Conservation (phyloP, 495 filamentous ascomycete genomes). For the Chlorociboria aeruginascens region DNA sequence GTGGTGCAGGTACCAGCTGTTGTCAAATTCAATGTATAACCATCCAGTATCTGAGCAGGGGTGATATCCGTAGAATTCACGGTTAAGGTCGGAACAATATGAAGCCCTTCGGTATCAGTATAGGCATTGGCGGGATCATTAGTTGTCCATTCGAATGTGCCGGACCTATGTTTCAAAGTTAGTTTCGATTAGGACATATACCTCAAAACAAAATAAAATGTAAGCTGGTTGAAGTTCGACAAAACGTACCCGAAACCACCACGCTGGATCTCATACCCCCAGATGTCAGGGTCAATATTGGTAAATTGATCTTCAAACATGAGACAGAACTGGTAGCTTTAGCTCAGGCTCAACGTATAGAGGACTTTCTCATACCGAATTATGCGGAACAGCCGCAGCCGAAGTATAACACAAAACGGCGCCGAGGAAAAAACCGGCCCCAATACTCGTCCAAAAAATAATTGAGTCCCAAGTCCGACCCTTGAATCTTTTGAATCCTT, state of each 20-base stretch:
- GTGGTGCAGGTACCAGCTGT: conserved; percentile 25
- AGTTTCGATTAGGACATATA: no score
- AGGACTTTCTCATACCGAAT: no score
- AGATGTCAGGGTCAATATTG: conserved; percentile 2
- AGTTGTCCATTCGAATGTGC: conserved; percentile 31
- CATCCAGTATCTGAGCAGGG: neutral
- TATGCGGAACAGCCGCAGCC: no score
- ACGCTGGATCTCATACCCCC: conserved; percentile 24
- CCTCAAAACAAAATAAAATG: neutral
- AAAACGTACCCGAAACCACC: conserved; percentile 22
- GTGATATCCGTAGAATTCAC: conserved; percentile 22
- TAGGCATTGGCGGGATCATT: conserved; percentile 27
- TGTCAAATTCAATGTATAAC: conserved; percentile 11
- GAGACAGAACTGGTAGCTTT: no score
- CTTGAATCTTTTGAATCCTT: no score
- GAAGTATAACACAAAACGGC: no score
- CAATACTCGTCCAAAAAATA: no score
- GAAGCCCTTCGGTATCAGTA: conserved; percentile 24
- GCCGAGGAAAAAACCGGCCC: no score
- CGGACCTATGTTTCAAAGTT: conserved; percentile 12
- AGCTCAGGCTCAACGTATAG: no score
- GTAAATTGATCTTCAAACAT: no score
- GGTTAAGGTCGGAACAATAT: conserved; percentile 33
- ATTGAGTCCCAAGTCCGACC: no score
- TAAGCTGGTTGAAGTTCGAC: neutral